Base-by-base conservation (phyloP, 2,329 filamentous ascomycete species). In the Metarhizium robertsii region DNA sequence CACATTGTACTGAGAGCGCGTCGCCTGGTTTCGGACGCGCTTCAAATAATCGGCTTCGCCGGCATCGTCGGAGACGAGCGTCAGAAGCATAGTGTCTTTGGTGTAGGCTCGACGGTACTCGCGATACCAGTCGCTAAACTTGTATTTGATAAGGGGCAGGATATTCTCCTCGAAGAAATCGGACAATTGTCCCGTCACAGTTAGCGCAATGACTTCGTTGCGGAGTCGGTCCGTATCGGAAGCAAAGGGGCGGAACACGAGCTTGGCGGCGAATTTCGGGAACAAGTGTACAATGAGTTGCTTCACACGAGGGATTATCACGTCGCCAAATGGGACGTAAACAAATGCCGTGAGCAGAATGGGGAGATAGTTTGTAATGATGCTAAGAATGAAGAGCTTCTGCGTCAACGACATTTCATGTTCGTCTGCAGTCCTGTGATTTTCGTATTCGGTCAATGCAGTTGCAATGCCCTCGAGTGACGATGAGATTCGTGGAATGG, bases 351-450 rank as follows among this genome's bases (percentile, higher is more conserved):
- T 91, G 6, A 92, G 74, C 59, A 90, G 79, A 49, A 89, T 86
- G 0, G 86, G 86, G 1, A 90, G 76, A 65, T 91, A 92, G 4
- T 88, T 87, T 13, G 87, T 90, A 69, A 91, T 88, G 72, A 90
- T 89, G 73, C 87, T 88, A 65, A 92, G 79, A 38, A 89, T 77
- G 57, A 91, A 90, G 7, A 87, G 79, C 74, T 91, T 91, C 59
- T 86, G 81, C 0, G 85, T 88, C 60, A 88, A 75, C 0, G 86
- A 84, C 58, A 83, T 79, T 58, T 90, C 84, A 64, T 88, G 84
- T 20, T 80, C 75, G 52, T 86, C 84, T 36, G 83, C 77, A 0
- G 86, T 90, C 54, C 88, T 82, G 66, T 90, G 88, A 65, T 91
- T 91, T 64, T 91, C 88, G 61, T 81, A 89, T 16, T 87, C 74